Evolutionary conservation across 768 basidiomycete genomes (phyloP), one percentile per base, ranked within the genome.

Genomic region (Dentipellis fragilis): DNA sequence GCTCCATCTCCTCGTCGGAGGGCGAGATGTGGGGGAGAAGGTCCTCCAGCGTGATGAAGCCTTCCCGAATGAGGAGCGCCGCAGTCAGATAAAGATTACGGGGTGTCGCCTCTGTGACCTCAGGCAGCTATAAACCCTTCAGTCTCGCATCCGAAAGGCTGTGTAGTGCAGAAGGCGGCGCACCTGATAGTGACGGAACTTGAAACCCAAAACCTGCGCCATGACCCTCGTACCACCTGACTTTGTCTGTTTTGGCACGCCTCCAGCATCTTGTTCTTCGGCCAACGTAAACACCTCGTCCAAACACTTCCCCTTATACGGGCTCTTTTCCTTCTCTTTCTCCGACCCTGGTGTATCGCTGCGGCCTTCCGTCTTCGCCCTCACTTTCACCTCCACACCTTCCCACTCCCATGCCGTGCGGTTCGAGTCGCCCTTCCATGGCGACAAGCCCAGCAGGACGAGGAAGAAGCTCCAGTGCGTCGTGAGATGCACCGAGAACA

Each of bases 161-260:
- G n/a, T n/a, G n/a, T n/a, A 46, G 17, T 40, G 40, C 19, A 29
- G 1, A 37, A 10, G 42, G 38, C n/a, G 23, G 58, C 45, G 56
- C 59, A 93, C 94, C 72, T 94, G 87, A 69, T 95, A 94, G 67
- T 86, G 84, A 9, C 80, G 78, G 64, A 96, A 95, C 69, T 99
- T 99, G 79, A 98, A 98, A n/a, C 96, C 96, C 19, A 99, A 73
- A 7, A 98, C 89, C 71, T 99, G 93, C 12, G 91, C 85, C 55
- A 90, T 71, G 19, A 90, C 85, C 51, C 80, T 77, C 22, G 84
- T 74, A 51, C 80, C 73, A 23, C 65, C 64, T 4, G 64, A 62
- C 12, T 65, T 63, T 54, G 63, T 40, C 63, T 58, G 53, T 22
- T 62, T 56, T 14, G 48, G 39, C 21, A 54, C 60, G 47, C 55